A percentile compares a stretch with the other conserved stretches of the same genome.
phyloP scores from a whole-genome alignment of 2,329 filamentous ascomycete genomes.

The Penicillium hordei region DNA sequence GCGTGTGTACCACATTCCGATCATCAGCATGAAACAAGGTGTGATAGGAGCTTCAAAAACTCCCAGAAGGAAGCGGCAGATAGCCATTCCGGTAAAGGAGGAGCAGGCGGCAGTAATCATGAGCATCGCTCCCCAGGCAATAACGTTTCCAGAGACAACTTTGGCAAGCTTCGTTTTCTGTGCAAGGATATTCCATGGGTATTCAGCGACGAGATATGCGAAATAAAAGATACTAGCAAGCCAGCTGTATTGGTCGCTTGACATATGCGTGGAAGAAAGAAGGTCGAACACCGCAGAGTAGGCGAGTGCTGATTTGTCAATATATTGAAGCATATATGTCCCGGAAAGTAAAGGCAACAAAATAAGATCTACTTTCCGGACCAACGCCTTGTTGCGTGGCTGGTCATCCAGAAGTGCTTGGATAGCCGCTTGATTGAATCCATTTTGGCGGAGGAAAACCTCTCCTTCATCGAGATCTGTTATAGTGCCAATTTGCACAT shows the following conservation, averaged over 20 bases:
- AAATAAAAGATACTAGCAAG: slow-evolving; percentile 59
- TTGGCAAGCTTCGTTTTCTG: slow-evolving; percentile 28
- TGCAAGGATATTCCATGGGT: slow-evolving; percentile 41
- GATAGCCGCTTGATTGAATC: slow-evolving; percentile 45
- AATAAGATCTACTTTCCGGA: slow-evolving; percentile 51
- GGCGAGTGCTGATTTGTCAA: slow-evolving; percentile 57
- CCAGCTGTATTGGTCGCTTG: slow-evolving; percentile 50
- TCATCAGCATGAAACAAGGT: slow-evolving; percentile 53
- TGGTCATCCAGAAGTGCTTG: slow-evolving; percentile 49
- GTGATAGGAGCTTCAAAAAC: slow-evolving; percentile 52
- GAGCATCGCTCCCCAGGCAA: slow-evolving; percentile 48
- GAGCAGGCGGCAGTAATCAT: slow-evolving; percentile 45
- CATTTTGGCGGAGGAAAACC: slow-evolving; percentile 51
- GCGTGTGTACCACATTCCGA: slow-evolving; percentile 52
- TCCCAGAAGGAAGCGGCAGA: slow-evolving; percentile 50
- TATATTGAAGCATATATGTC: slow-evolving; percentile 51
- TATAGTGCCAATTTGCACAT: slow-evolving; percentile 24
- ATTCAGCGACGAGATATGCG: slow-evolving; percentile 48
- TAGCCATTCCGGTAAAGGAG: slow-evolving; percentile 46
- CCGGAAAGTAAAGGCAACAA: slow-evolving; percentile 52
- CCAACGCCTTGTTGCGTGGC: slow-evolving; percentile 29
- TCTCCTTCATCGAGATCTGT: slow-evolving; percentile 50
- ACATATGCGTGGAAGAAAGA: slow-evolving; percentile 51
- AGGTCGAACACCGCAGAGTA: slow-evolving; percentile 60
- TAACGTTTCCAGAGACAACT: slow-evolving; percentile 36